Percentiles rank a stretch among this genome's conserved stretches.
These are phyloP conservation scores for Cladophialophora yegresii DNA, from an alignment of 2,329 filamentous ascomycete genomes.

Conservation along the genomic window DNA sequence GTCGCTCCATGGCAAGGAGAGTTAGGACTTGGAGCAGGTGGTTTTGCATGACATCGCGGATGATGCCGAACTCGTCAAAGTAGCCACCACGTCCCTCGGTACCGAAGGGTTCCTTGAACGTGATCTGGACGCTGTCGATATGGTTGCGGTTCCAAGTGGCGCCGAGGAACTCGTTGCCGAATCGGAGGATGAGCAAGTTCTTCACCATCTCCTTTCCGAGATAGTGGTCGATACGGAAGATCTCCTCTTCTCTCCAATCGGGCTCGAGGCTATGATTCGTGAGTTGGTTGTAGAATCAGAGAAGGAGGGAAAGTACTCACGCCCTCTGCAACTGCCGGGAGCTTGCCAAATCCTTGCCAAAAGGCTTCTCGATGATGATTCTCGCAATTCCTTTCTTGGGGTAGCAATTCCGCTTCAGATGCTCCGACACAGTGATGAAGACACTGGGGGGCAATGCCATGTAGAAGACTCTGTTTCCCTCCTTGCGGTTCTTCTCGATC, in stretches of 20 bases:
- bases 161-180: constrained; percentile 97
- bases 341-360: constrained; percentile 93
- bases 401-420: constrained; percentile 97
- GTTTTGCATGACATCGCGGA: constrained; percentile 99
- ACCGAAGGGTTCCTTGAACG: constrained; percentile 99
- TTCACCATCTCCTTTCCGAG: constrained; percentile 99
- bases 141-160: constrained; percentile 99
- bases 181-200: constrained; percentile 96
- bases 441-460: constrained; percentile 98
- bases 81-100: constrained; percentile 97
- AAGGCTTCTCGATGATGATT: constrained; percentile 98
- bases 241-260: constrained; percentile 98
- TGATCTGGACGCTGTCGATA: constrained; percentile 99
- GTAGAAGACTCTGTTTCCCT: constrained; percentile 95
- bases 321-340: constrained; percentile 94
- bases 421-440: constrained; percentile 96
- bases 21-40: constrained; percentile 96
- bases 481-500: constrained; percentile 76
- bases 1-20: constrained; percentile 94
- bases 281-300: constrained; percentile 9
- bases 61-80: constrained; percentile 99
- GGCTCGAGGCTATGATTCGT: constrained; percentile 64
- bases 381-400: constrained; percentile 85
- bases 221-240: constrained; percentile 99
- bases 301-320: constrained; percentile 15